Conservation (phyloP, 352 stramenopile genomes). For the Plasmopara muralis region DNA sequence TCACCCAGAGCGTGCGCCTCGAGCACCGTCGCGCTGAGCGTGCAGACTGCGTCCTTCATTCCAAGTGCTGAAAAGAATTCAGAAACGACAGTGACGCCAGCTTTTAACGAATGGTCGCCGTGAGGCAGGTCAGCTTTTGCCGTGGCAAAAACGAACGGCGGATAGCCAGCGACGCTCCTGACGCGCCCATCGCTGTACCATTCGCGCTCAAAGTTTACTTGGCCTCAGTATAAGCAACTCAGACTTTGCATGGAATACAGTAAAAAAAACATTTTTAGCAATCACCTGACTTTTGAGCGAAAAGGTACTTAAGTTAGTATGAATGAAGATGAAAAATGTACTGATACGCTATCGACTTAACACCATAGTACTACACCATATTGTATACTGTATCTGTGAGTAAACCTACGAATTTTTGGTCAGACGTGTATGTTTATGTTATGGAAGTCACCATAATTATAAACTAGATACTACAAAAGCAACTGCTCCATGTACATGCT, state of each 20-base stretch:
- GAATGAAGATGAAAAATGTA: too few species aligned
- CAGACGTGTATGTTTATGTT: too few species aligned
- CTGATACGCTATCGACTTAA: too few species aligned
- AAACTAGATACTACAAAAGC: too few species aligned
- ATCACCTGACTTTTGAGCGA: slow-evolving; percentile 4
- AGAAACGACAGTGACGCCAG: slow-evolving; percentile 2
- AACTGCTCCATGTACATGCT: too few species aligned
- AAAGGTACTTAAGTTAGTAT: too few species aligned
- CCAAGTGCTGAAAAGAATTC: neutral
- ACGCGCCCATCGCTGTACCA: slow-evolving; percentile 4
- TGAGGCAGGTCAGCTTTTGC: neutral
- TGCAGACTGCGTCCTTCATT: slow-evolving; percentile 45
- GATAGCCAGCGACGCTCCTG: slow-evolving; percentile 12
- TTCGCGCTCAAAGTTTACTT: slow-evolving; percentile 5
- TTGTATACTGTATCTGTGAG: too few species aligned
- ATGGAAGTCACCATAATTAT: too few species aligned
- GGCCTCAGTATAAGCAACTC: slow-evolving; percentile 15
- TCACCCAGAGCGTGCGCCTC: slow-evolving; percentile 59
- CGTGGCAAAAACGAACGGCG: slow-evolving; percentile 25
- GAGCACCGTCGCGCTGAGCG: slow-evolving; percentile 46
- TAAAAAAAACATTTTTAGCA: slow-evolving; percentile 6
- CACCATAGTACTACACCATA: too few species aligned
- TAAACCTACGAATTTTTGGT: too few species aligned
- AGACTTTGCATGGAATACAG: slow-evolving; percentile 14
- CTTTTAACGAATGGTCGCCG: slow-evolving; percentile 19